Conservation (phyloP, 2,329 filamentous ascomycete species). For the Capronia americana region DNA sequence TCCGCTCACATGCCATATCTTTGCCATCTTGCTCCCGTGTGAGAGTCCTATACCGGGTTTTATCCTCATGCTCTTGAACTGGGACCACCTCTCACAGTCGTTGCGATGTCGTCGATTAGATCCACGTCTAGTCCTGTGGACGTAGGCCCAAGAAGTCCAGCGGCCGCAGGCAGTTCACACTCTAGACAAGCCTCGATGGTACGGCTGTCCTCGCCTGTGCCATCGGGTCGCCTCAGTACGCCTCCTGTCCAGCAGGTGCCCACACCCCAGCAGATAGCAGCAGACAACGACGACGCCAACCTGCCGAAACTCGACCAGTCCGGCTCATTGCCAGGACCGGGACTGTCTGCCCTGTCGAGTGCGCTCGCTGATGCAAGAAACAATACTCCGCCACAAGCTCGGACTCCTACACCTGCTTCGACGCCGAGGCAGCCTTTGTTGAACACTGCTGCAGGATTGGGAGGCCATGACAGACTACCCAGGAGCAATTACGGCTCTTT, state of each 20-base stretch:
- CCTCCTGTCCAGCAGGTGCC: slow-evolving; percentile 59
- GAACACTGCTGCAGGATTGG: slow-evolving; percentile 65
- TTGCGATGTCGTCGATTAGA: slow-evolving; percentile 28
- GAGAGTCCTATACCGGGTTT: not conserved
- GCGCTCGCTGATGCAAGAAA: slow-evolving; percentile 80
- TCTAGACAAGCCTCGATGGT: slow-evolving; percentile 61
- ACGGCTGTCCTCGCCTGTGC: slow-evolving; percentile 62
- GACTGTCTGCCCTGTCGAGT: slow-evolving; percentile 84
- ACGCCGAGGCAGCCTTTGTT: slow-evolving; percentile 24
- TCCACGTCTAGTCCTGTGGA: slow-evolving; percentile 31
- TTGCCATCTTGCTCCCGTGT: not conserved
- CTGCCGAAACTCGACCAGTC: slow-evolving; percentile 66
- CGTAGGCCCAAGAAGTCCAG: slow-evolving; percentile 33
- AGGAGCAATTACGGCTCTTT: slow-evolving; percentile 86
- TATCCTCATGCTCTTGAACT: not conserved
- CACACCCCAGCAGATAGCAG: slow-evolving; percentile 54
- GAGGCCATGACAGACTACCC: slow-evolving; percentile 57
- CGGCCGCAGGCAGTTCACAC: slow-evolving; percentile 47
- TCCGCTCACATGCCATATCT: slow-evolving; percentile 19
- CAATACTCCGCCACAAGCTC: slow-evolving; percentile 50
- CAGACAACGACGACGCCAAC: slow-evolving; percentile 57
- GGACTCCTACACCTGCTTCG: slow-evolving; percentile 52
- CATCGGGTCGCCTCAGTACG: slow-evolving; percentile 54
- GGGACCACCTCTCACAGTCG: not conserved
- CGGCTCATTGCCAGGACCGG: slow-evolving; percentile 73